A percentile compares a stretch with the other conserved stretches of the same genome.
phyloP scores from a whole-genome alignment of 805 yeast genomes.

The Candida insectorum region DNA sequence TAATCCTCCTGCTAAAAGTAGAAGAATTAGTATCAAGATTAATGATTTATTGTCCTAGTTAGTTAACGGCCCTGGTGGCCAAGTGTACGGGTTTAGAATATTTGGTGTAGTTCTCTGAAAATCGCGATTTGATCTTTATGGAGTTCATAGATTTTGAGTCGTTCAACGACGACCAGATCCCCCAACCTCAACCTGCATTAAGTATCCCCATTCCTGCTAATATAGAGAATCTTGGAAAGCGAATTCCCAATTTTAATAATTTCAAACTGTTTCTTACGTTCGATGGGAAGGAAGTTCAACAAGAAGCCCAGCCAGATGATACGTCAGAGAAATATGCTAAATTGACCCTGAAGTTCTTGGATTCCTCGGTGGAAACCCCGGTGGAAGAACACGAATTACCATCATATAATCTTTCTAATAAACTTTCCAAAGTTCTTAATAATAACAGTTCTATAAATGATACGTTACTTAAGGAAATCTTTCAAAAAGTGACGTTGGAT shows the following conservation, averaged over 20 bases:
- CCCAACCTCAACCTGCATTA: slow-evolving; percentile 44
- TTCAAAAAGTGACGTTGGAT: slow-evolving; percentile 18
- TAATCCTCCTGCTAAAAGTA: slow-evolving; percentile 10
- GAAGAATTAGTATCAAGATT: slow-evolving; percentile 23
- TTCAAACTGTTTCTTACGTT: slow-evolving; percentile 27
- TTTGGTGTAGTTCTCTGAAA: neutral
- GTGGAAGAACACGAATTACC: neutral
- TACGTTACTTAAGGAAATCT: slow-evolving; percentile 28
- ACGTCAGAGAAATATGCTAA: slow-evolving; percentile 48
- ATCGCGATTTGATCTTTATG: slow-evolving; percentile 18
- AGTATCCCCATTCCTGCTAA: slow-evolving; percentile 36
- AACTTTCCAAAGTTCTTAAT: slow-evolving; percentile 50
- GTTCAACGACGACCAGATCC: slow-evolving; percentile 25
- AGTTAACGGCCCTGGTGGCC: slow-evolving; percentile 2
- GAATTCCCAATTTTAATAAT: slow-evolving; percentile 30
- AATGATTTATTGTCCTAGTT: slow-evolving; percentile 24
- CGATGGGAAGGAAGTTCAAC: slow-evolving; percentile 11
- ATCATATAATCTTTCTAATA: slow-evolving; percentile 26
- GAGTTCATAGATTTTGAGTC: slow-evolving; percentile 41
- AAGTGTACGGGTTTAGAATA: neutral
- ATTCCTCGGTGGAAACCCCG: slow-evolving; percentile 1
- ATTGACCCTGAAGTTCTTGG: slow-evolving; percentile 39
- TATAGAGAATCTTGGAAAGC: slow-evolving; percentile 28
- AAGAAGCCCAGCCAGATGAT: slow-evolving; percentile 4
- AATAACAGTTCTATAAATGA: slow-evolving; percentile 43